Percentiles rank a stretch among this genome's conserved stretches.
Conservation (phyloP, 371 early-diverging fungal genomes). For the Rhizopus delemar region DNA sequence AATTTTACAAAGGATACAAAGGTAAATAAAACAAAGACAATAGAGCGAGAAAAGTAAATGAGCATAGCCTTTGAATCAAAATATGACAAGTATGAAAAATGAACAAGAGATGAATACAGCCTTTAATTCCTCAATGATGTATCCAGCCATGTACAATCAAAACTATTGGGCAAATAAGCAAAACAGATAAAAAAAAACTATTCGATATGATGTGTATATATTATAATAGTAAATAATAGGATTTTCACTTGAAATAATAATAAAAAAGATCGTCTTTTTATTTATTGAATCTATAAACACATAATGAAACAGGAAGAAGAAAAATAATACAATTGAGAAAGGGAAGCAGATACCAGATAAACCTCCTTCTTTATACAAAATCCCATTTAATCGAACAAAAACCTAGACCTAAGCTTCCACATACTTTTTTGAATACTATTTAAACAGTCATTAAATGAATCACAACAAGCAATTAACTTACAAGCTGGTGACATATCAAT, state of each 20-base stretch:
- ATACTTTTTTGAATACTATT: constrained; percentile 29
- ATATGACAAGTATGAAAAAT: neutral
- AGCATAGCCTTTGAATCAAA: neutral
- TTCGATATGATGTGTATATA: neutral
- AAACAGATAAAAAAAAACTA: neutral
- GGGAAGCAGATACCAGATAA: neutral
- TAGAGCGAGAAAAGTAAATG: neutral
- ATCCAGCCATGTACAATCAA: constrained; percentile 1
- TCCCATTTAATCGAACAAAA: constrained; percentile 27
- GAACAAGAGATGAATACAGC: neutral
- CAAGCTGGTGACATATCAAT: constrained; percentile 18
- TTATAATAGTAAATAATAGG: neutral
- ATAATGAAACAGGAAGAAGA: neutral
- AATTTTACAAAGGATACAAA: neutral
- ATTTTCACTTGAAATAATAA: too few relatives aligned
- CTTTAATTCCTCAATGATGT: neutral
- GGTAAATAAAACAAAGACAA: constrained; percentile 1
- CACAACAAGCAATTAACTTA: constrained; percentile 1
- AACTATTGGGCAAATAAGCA: neutral
- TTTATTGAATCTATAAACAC: neutral
- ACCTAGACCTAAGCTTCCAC: constrained; percentile 24
- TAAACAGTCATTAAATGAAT: neutral
- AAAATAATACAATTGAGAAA: neutral
- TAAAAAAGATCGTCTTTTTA: neutral
- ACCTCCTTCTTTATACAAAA: constrained; percentile 10